Base-by-base conservation (phyloP, 1,139 yeast species). In the Taphrina communis region DNA sequence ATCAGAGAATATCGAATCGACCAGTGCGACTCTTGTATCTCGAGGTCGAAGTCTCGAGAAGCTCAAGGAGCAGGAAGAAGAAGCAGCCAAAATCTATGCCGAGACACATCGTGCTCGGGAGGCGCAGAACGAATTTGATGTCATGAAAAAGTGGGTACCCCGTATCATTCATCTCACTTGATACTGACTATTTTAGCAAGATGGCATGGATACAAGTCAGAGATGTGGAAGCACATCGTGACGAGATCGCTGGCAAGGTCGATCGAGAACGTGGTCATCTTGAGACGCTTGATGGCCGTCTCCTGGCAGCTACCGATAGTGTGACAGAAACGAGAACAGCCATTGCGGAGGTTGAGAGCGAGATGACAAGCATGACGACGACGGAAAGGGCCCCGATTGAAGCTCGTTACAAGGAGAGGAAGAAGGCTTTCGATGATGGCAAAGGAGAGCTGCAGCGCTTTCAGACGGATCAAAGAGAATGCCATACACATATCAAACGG, bases 141-240 rank as follows among this genome's bases (percentile, higher is more conserved):
- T 14, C 38, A 42, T 63, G 55, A 67, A 57, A 68, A 38, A 65
- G 69, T 69, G 6, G 71, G 73, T 72, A 68, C 60, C 3, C 11
- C 21, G 14, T 2, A 14, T 11, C 6, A 9, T 21, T 8, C 12
- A 21, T 5, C 11, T 42, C 2, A 66, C 65, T 61, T 38, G 59
- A 25, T 68, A 70, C 44, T 31, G 58, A 51, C n/a, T 35, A 12
- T 44, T 12, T 25, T n/a, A 55, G 67, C 39, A n/a, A 66, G 41
- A 66, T 60, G 67, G 67, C 58, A n/a, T 68, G 70, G 70, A 53
- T 66, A 14, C 67, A 61, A 44, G 70, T 63, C 19, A 62, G 53
- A 44, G 70, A 70, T 88, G 93, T 92, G 81, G 82, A 57, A 39
- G 51, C 12, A 31, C 36, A 36, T 14, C 41, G 58, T 7, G 63